A percentile compares a stretch with the other conserved stretches of the same genome.
phyloP scores from a whole-genome alignment of 2,329 filamentous ascomycete genomes.

The Fusarium domesticum region DNA sequence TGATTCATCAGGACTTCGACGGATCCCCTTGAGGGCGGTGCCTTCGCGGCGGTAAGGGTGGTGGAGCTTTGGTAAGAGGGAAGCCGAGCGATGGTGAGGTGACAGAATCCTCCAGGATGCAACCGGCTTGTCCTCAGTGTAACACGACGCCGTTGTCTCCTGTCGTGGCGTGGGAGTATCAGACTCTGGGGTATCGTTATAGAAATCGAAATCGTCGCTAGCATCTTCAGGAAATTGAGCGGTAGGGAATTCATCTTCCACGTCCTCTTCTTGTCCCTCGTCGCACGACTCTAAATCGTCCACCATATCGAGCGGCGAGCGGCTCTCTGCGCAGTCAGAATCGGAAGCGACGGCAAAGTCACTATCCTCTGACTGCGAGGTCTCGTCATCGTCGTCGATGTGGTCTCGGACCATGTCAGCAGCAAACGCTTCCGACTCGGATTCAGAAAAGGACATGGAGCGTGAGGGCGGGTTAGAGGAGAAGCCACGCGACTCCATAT shows the following conservation, averaged over 20 bases:
- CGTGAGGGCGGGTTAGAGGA: conserved; percentile 44
- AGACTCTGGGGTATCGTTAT: conserved; percentile 39
- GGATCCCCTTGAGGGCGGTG: conserved; percentile 29
- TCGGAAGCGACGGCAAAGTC: conserved; percentile 45
- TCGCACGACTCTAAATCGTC: conserved; percentile 31
- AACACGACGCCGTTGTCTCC: conserved; percentile 34
- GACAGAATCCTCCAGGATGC: conserved; percentile 34
- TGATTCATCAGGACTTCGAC: conserved; percentile 47
- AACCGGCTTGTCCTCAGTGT: conserved; percentile 37
- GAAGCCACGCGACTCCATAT: conserved; percentile 33
- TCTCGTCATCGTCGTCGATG: conserved; percentile 41
- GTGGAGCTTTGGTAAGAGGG: conserved; percentile 37
- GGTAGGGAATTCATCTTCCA: conserved; percentile 38
- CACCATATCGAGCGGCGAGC: conserved; percentile 33
- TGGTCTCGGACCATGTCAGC: conserved; percentile 31
- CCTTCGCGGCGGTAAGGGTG: conserved; percentile 30
- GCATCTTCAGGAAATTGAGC: conserved; percentile 41
- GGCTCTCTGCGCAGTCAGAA: conserved; percentile 45
- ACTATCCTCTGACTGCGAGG: conserved; percentile 45
- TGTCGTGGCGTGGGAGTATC: conserved; percentile 45
- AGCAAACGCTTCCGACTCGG: conserved; percentile 42
- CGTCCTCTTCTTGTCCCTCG: conserved; percentile 33
- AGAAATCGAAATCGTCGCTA: conserved; percentile 34
- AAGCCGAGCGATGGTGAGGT: conserved; percentile 33
- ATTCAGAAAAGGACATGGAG: conserved; percentile 52